A percentile compares a stretch with the other conserved stretches of the same genome.
Evolutionary conservation across 2,329 filamentous ascomycete genomes (phyloP).

Genomic region (Beauveria sp.): DNA sequence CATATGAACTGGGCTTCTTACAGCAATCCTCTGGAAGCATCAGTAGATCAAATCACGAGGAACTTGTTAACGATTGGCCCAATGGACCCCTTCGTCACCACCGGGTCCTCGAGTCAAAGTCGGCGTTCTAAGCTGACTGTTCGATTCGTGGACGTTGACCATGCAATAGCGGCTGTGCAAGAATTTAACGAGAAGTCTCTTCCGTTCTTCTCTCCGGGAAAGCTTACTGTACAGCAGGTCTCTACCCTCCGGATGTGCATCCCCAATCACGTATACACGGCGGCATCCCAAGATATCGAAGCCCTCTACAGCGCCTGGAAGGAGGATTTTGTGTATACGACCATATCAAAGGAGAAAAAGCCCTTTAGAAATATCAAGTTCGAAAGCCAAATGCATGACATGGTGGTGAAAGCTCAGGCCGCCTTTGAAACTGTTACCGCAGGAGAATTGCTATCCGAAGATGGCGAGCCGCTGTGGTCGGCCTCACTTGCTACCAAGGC

Average conservation of each 20-base stretch:
- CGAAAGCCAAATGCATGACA: neutral
- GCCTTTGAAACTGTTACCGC: neutral
- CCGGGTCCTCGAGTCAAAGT: neutral
- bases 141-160: neutral
- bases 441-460: neutral
- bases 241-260: neutral
- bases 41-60: neutral
- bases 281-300: conserved; percentile 5
- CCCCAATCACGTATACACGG: neutral
- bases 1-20: neutral
- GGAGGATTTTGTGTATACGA: neutral
- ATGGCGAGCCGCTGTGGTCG: conserved; percentile 3
- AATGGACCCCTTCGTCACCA: neutral
- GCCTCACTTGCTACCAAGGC: conserved; percentile 7
- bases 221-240: conserved; percentile 6
- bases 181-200: neutral
- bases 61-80: neutral
- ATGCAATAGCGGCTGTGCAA: neutral
- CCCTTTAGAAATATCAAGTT: neutral
- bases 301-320: neutral
- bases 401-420: neutral
- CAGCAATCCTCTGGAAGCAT: neutral
- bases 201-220: neutral
- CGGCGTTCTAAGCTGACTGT: conserved; percentile 2
- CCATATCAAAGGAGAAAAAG: neutral